Conservation (phyloP, 2,329 filamentous ascomycete genomes). For the Raffaelea ambrosiae region DNA sequence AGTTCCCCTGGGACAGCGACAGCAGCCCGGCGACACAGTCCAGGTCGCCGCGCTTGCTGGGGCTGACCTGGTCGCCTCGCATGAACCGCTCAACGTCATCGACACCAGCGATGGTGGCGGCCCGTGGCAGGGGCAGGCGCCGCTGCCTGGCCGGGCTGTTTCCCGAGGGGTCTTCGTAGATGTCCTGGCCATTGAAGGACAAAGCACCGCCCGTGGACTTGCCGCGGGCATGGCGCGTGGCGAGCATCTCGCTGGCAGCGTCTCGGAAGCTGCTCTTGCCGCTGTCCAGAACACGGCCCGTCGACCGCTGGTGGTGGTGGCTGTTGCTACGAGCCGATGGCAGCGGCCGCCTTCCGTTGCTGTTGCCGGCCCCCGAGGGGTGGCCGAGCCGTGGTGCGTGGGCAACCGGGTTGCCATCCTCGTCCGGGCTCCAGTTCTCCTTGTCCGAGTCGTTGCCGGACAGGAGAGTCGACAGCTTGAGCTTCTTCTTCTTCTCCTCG, state of each 20-base stretch:
- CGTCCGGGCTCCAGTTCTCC: conserved; percentile 71
- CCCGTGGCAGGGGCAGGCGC: conserved; percentile 5
- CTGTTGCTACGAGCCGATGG: conserved; percentile 23
- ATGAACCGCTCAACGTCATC: conserved; percentile 69
- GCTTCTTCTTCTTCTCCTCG: conserved; percentile 28
- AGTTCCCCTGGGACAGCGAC: conserved; percentile 86
- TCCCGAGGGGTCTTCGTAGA: conserved; percentile 44
- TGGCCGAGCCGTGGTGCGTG: conserved; percentile 15
- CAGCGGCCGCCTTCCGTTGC: conserved; percentile 24
- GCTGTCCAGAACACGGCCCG: conserved; percentile 27
- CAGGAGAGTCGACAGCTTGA: conserved; percentile 31
- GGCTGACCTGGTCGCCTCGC: conserved; percentile 53
- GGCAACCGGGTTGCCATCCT: conserved; percentile 30
- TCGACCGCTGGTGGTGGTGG: conserved; percentile 24
- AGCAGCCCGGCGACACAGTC: conserved; percentile 85
- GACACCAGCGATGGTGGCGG: conserved; percentile 24
- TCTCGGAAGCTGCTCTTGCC: conserved; percentile 23
- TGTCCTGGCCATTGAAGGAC: conserved; percentile 27
- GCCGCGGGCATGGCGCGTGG: conserved; percentile 16
- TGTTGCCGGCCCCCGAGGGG: conserved; percentile 5
- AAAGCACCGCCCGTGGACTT: conserved; percentile 15
- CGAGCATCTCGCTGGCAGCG: conserved; percentile 21
- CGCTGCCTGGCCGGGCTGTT: conserved; percentile 1
- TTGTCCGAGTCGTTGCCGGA: conserved; percentile 77
- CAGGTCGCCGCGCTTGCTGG: conserved; percentile 70